Percentiles rank a stretch among this genome's conserved stretches.
These are phyloP conservation scores for Skeletonema potamos DNA, from an alignment of 108 stramenopile genomes.

Conservation along the genomic window DNA sequence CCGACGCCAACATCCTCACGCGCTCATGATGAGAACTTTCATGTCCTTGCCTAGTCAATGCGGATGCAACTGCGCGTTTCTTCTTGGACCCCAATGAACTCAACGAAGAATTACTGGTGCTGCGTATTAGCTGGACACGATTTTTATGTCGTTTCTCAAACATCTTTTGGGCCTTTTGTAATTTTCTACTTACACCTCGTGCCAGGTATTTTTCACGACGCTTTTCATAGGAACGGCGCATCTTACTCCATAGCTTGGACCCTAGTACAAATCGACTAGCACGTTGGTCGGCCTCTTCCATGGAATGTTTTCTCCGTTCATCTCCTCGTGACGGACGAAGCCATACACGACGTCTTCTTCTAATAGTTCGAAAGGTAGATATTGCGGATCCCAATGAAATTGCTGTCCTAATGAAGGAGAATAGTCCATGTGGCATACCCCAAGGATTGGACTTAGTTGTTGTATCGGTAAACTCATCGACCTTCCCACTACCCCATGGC, in stretches of 20 bases:
- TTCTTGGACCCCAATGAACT: background rate
- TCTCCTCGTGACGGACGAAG: constrained; percentile 57
- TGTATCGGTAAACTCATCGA: background rate
- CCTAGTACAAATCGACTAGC: constrained; percentile 49
- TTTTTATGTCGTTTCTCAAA: constrained; percentile 55
- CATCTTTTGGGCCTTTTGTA: constrained; percentile 50
- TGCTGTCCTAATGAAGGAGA: constrained; percentile 29
- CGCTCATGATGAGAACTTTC: constrained; percentile 47
- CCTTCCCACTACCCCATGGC: constrained; percentile 19
- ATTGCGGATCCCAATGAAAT: constrained; percentile 40
- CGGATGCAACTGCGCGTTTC: constrained; percentile 21
- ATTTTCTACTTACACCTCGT: constrained; percentile 40
- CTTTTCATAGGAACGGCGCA: constrained; percentile 30
- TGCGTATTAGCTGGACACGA: constrained; percentile 28
- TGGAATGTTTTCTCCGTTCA: constrained; percentile 22
- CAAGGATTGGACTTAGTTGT: constrained; percentile 20
- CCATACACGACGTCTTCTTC: constrained; percentile 72
- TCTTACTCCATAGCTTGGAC: constrained; percentile 32
- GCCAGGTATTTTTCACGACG: constrained; percentile 32
- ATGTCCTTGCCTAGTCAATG: constrained; percentile 26
- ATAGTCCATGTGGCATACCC: constrained; percentile 43
- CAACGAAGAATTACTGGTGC: constrained; percentile 36
- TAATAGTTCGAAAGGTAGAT: constrained; percentile 68
- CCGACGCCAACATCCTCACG: constrained; percentile 37
- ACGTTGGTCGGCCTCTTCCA: constrained; percentile 58